Evolutionary conservation across 2,329 filamentous ascomycete genomes (phyloP).

Genomic region (Neonectria punicea): DNA sequence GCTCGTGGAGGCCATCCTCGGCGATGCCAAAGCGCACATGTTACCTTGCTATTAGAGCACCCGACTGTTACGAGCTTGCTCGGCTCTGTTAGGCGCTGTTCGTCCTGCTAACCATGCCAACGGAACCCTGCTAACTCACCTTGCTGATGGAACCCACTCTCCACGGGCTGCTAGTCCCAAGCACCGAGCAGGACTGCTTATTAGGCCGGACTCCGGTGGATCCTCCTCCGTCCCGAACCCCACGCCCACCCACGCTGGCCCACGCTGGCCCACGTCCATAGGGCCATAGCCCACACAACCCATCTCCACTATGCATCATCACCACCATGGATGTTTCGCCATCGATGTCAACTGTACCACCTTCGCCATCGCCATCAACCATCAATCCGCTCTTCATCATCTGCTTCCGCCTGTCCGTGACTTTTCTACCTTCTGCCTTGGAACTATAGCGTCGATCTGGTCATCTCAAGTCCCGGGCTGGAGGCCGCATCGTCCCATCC

Average conservation of each 20-base stretch:
- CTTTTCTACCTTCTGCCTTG: background rate
- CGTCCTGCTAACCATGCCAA: background rate
- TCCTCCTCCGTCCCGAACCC: slow-evolving; percentile 21
- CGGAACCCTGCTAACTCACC: background rate
- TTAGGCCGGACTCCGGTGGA: slow-evolving; percentile 1
- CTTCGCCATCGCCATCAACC: slow-evolving; percentile 24
- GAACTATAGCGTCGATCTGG: background rate
- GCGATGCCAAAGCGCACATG: background rate
- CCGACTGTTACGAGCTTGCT: background rate
- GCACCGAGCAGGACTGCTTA: background rate
- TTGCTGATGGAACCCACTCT: background rate
- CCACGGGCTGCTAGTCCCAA: background rate
- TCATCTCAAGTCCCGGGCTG: background rate
- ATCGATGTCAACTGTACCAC: slow-evolving; percentile 26
- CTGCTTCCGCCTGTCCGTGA: background rate
- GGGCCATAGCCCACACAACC: slow-evolving; percentile 38
- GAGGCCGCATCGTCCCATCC: slow-evolving; percentile 17
- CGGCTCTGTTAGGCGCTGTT: slow-evolving; percentile 2
- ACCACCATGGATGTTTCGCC: slow-evolving; percentile 7
- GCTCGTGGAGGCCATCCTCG: background rate
- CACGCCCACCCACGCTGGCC: background rate
- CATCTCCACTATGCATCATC: slow-evolving; percentile 36
- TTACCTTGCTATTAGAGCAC: background rate
- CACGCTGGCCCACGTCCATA: slow-evolving; percentile 31
- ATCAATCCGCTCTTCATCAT: slow-evolving; percentile 15